These are phyloP conservation scores for Globisporangium camurandrum DNA, from an alignment of 352 stramenopile genomes.

Conservation along the genomic window DNA sequence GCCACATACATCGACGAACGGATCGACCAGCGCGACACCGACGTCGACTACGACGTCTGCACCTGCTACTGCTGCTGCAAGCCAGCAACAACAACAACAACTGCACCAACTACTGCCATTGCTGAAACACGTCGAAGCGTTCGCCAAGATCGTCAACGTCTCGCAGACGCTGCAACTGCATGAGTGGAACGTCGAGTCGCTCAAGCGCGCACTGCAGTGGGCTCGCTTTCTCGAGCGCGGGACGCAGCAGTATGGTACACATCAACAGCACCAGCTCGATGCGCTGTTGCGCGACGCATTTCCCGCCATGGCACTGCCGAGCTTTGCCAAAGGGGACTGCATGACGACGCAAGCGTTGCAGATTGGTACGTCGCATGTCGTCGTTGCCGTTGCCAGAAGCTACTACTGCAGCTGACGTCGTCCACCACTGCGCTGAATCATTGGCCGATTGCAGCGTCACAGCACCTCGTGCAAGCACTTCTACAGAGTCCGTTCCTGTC, in stretches of 20 bases:
- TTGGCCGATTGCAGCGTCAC: conserved; percentile 9
- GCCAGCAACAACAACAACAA: not conserved
- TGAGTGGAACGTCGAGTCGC: conserved; percentile 44
- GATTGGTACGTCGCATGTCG: conserved; percentile 9
- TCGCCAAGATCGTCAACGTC: conserved; percentile 38
- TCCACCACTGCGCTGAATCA: not conserved
- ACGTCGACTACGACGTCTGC: conserved; percentile 7
- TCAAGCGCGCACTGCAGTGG: conserved; percentile 35
- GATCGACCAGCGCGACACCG: not conserved
- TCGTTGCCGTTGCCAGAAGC: no score
- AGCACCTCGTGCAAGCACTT: conserved; percentile 33
- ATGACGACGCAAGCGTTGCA: conserved; percentile 6
- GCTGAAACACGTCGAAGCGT: conserved; percentile 22
- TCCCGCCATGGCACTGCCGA: conserved; percentile 29
- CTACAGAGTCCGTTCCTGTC: conserved; percentile 43
- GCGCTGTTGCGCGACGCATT: conserved; percentile 22
- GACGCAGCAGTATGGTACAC: conserved; percentile 4
- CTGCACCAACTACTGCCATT: not conserved
- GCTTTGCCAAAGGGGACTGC: conserved; percentile 14
- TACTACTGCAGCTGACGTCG: not conserved
- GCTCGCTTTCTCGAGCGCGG: conserved; percentile 24
- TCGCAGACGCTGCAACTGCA: conserved; percentile 40
- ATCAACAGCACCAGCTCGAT: conserved; percentile 13
- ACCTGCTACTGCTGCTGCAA: not conserved
- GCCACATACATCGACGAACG: not conserved